phyloP scores from a whole-genome alignment of 2,329 filamentous ascomycete species.

The Reticulascus tulasneorum region DNA sequence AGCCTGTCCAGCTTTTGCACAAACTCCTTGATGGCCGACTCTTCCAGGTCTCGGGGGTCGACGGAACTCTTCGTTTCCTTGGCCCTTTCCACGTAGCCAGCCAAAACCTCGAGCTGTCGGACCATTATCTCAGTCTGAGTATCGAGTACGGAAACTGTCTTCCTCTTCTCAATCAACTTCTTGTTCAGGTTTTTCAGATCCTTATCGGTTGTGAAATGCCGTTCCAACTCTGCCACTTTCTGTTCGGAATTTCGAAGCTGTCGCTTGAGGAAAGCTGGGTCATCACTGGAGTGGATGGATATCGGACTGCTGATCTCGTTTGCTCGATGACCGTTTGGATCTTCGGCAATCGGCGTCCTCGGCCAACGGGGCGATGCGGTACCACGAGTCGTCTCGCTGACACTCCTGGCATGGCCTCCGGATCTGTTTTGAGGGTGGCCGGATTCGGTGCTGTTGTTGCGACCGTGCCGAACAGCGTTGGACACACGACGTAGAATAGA shows the following conservation, averaged over 20 bases:
- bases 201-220: conserved; percentile 65
- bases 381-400: conserved; percentile 63
- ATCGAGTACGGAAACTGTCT: conserved; percentile 90
- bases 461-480: conserved; percentile 88
- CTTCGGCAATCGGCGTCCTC: conserved; percentile 59
- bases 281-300: conserved; percentile 59
- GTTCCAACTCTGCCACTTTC: conserved; percentile 79
- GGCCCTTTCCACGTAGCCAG: conserved; percentile 80
- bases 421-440: conserved; percentile 26
- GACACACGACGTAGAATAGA: conserved; percentile 86
- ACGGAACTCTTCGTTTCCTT: conserved; percentile 79
- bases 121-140: conserved; percentile 95
- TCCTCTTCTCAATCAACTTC: conserved; percentile 86
- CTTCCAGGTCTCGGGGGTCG: conserved; percentile 78
- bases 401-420: conserved; percentile 54
- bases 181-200: conserved; percentile 75
- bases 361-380: conserved; percentile 66
- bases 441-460: conserved; percentile 74
- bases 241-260: conserved; percentile 80
- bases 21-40: conserved; percentile 86
- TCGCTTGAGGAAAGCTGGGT: conserved; percentile 63
- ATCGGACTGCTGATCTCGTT: conserved; percentile 71
- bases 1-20: conserved; percentile 68
- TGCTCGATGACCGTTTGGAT: conserved; percentile 34
- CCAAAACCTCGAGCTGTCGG: conserved; percentile 82